Evolutionary conservation across 306 rosid species (phyloP).

Genomic region (Rubus idaeus): DNA sequence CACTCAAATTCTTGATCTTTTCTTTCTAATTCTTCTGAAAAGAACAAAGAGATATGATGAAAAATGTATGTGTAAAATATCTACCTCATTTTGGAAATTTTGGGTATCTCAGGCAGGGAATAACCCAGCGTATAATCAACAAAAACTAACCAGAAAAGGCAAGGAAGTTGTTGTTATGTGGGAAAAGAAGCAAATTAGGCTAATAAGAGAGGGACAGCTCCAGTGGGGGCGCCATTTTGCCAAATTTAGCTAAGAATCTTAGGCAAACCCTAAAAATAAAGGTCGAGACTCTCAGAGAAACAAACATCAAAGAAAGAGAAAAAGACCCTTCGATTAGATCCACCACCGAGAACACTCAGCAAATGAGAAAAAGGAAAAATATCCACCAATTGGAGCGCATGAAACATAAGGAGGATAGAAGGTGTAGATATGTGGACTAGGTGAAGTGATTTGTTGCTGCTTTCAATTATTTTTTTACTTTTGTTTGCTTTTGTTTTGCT

Average conservation of each 20-base stretch:
- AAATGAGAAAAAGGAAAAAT: not conserved
- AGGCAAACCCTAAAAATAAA: slow-evolving; percentile 24
- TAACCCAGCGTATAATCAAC: slow-evolving; percentile 32
- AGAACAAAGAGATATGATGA: not conserved
- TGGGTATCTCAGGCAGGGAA: slow-evolving; percentile 21
- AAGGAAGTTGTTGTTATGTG: slow-evolving; percentile 21
- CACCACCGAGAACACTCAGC: not conserved
- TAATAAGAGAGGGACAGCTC: slow-evolving; percentile 28
- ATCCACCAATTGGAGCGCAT: slow-evolving; percentile 6
- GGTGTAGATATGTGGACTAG: not conserved
- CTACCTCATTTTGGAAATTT: not conserved
- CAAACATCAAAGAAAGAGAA: not conserved
- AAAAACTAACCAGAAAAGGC: slow-evolving; percentile 33
- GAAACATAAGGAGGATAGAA: not conserved
- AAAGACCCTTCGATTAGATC: slow-evolving; percentile 35
- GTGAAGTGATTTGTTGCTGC: not conserved
- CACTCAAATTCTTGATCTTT: slow-evolving; percentile 12
- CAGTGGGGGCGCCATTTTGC: slow-evolving; percentile 36
- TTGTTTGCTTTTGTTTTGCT: not conserved
- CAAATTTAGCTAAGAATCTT: slow-evolving; percentile 42
- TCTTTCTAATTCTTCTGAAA: not conserved
- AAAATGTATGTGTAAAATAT: not conserved
- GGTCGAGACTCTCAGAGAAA: not conserved
- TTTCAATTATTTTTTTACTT: not conserved
- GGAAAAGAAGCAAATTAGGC: slow-evolving; percentile 13